phyloP scores from a whole-genome alignment of 345 rosid species.

The Rhizophora apiculata region DNA sequence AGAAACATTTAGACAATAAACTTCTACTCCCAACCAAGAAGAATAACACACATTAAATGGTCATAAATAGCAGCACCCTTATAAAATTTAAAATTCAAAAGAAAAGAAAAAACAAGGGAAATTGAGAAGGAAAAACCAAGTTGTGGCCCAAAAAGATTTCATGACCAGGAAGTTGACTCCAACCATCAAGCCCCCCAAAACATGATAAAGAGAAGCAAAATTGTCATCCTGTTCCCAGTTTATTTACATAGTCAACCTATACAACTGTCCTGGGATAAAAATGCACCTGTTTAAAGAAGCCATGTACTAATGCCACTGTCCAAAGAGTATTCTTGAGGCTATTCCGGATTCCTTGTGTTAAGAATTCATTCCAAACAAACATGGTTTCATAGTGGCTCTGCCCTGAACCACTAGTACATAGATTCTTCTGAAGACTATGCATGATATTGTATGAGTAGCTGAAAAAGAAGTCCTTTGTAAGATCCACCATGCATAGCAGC shows the following conservation, averaged over 20 bases:
- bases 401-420: constrained; percentile 42
- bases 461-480: constrained; percentile 93
- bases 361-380: constrained; percentile 95
- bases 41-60: too few relatives aligned
- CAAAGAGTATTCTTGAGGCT: constrained; percentile 65
- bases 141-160: too few relatives aligned
- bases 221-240: too few relatives aligned
- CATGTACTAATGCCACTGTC: constrained; percentile 93
- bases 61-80: too few relatives aligned
- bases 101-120: too few relatives aligned
- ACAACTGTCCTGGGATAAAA: neutral
- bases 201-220: too few relatives aligned
- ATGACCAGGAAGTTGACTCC: too few relatives aligned
- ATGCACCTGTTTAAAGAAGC: constrained; percentile 89
- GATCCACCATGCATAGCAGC: constrained; percentile 89
- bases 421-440: constrained; percentile 85
- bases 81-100: too few relatives aligned
- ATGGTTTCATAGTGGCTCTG: constrained; percentile 59
- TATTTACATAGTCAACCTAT: too few relatives aligned
- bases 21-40: constrained; percentile 1
- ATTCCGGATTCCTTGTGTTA: constrained; percentile 66
- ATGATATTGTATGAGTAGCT: constrained; percentile 87
- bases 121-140: too few relatives aligned
- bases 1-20: neutral
- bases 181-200: too few relatives aligned